Evolutionary conservation across 768 basidiomycete genomes (phyloP).

Genomic region (Boletus bicolor): DNA sequence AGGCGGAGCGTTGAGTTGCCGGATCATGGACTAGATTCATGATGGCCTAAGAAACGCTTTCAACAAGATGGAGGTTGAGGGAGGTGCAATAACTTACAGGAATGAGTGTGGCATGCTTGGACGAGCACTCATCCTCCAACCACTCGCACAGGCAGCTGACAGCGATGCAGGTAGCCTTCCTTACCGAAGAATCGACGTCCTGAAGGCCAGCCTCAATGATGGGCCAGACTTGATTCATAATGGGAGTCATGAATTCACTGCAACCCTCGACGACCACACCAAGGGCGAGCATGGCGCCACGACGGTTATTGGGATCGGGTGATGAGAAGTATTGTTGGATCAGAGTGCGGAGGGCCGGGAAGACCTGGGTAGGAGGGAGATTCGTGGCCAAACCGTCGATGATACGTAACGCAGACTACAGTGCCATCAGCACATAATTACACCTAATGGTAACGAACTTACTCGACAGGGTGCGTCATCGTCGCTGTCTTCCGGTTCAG

Average conservation of each 20-base stretch:
- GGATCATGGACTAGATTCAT: slow-evolving; percentile 88
- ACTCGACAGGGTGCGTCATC: slow-evolving; percentile 92
- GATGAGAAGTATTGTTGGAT: slow-evolving; percentile 86
- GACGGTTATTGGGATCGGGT: slow-evolving; percentile 71
- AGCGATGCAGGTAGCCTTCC: slow-evolving; percentile 94
- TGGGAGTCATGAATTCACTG: slow-evolving; percentile 94
- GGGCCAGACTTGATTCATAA: slow-evolving; percentile 91
- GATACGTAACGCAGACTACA: slow-evolving; percentile 86
- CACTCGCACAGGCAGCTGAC: slow-evolving; percentile 97
- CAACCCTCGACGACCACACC: slow-evolving; percentile 97
- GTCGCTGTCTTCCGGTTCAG: slow-evolving; percentile 89
- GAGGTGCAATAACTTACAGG: slow-evolving; percentile 52
- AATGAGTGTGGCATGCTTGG: slow-evolving; percentile 78
- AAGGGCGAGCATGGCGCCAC: slow-evolving; percentile 91
- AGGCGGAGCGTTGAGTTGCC: slow-evolving; percentile 87
- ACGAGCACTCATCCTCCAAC: slow-evolving; percentile 89
- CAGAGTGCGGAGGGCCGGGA: slow-evolving; percentile 82
- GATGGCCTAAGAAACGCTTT: slow-evolving; percentile 56
- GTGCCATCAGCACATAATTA: slow-evolving; percentile 5
- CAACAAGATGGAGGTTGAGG: background rate
- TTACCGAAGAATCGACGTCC: slow-evolving; percentile 79
- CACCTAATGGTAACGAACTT: slow-evolving; percentile 27
- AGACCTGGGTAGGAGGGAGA: slow-evolving; percentile 92
- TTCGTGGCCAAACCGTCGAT: slow-evolving; percentile 91
- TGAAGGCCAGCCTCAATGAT: slow-evolving; percentile 84